Conservation (phyloP, 768 basidiomycete genomes). For the Podaxis sp. region DNA sequence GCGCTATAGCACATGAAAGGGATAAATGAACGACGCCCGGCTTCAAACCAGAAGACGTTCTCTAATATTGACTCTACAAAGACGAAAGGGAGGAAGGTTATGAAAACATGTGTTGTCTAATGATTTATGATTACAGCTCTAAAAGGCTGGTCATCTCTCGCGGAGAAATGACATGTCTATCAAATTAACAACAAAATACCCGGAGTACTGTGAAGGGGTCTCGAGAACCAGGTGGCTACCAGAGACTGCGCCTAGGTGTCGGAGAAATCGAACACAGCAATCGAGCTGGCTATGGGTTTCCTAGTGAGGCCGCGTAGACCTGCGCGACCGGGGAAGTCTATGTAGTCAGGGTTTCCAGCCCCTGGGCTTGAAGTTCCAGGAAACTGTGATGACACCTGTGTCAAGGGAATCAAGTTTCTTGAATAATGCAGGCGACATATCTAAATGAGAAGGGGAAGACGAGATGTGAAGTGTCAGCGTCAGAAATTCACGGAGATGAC, state of each 20-base stretch:
- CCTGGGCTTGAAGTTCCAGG: constrained; percentile 59
- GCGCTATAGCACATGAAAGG: background rate
- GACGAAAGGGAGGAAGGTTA: background rate
- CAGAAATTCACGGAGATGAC: background rate
- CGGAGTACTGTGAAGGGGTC: background rate
- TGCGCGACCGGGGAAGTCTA: constrained; percentile 1
- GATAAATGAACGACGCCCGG: background rate
- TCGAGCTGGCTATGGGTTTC: background rate
- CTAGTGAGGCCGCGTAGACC: constrained; percentile 10
- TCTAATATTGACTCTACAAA: background rate
- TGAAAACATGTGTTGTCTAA: constrained; percentile 3
- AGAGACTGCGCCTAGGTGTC: background rate
- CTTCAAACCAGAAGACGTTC: background rate
- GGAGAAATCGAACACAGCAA: background rate
- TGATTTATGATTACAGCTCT: constrained; percentile 7
- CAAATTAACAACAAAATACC: background rate
- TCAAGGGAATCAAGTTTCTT: constrained; percentile 44
- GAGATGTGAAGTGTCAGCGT: background rate
- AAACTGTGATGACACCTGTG: constrained; percentile 50
- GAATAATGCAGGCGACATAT: constrained; percentile 68
- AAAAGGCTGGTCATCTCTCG: background rate
- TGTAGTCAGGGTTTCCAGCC: constrained; percentile 38
- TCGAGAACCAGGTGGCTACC: background rate
- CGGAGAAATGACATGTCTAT: constrained; percentile 5
- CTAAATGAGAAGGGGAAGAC: constrained; percentile 30